Conservation (phyloP, 192 early-diverging fungal species). For the Podochytrium sp. region DNA sequence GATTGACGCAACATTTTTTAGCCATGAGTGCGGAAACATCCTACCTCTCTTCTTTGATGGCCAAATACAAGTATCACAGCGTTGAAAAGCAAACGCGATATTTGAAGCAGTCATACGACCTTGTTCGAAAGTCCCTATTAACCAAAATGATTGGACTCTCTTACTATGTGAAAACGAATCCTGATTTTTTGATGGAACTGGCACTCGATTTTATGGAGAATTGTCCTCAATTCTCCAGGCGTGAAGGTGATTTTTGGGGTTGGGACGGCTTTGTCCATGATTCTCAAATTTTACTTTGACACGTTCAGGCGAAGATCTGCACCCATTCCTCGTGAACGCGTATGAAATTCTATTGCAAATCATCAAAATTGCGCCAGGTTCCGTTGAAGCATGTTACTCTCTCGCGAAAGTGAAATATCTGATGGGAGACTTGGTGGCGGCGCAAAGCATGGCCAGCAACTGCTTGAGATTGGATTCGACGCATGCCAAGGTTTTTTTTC, state of each 20-base stretch:
- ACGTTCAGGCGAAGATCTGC: constrained; percentile 40
- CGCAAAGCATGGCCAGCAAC: constrained; percentile 32
- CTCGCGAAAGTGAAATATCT: constrained; percentile 49
- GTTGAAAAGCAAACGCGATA: constrained; percentile 34
- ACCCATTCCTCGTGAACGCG: constrained; percentile 31
- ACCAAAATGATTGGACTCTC: constrained; percentile 38
- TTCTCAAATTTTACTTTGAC: neutral
- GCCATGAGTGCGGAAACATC: constrained; percentile 39
- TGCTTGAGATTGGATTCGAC: constrained; percentile 48
- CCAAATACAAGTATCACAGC: constrained; percentile 46
- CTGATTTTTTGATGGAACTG: constrained; percentile 51
- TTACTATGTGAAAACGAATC: constrained; percentile 50
- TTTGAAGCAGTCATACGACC: constrained; percentile 44
- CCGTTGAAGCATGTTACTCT: constrained; percentile 44
- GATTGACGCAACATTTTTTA: neutral
- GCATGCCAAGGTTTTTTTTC: constrained; percentile 38
- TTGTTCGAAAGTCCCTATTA: constrained; percentile 20
- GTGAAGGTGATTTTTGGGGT: neutral
- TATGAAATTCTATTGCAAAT: constrained; percentile 43
- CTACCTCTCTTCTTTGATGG: constrained; percentile 49
- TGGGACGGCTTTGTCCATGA: neutral
- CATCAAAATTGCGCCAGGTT: constrained; percentile 50
- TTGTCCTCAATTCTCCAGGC: constrained; percentile 26
- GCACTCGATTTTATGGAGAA: constrained; percentile 45
- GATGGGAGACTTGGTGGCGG: constrained; percentile 37